These are phyloP conservation scores for maize (Zea mays) DNA, from an alignment of 176 grass and related monocot species.

Conservation along the genomic window DNA sequence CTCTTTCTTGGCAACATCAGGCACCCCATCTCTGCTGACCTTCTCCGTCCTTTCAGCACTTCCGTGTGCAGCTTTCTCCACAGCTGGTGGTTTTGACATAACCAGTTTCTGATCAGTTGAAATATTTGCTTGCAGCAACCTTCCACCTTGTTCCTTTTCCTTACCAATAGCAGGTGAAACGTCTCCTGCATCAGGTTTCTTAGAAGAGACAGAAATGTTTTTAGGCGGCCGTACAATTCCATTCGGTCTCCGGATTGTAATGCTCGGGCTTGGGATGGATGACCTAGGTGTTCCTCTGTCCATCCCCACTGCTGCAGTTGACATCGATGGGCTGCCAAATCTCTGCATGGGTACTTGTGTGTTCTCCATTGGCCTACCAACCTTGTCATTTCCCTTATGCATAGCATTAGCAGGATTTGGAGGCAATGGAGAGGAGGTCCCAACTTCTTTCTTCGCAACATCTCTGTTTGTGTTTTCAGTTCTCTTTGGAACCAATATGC, in stretches of 20 bases:
- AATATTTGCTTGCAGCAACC: conserved; percentile 34
- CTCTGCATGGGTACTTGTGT: conserved; percentile 36
- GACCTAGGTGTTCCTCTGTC: conserved; percentile 54
- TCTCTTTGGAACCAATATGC: conserved; percentile 61
- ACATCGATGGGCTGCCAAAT: conserved; percentile 44
- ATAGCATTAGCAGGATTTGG: conserved; percentile 34
- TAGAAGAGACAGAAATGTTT: conserved; percentile 44
- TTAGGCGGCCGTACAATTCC: conserved; percentile 45
- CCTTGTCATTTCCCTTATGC: conserved; percentile 59
- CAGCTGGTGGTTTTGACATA: conserved; percentile 28
- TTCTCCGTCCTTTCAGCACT: conserved; percentile 61
- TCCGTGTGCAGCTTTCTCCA: conserved; percentile 60
- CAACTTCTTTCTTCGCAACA: conserved; percentile 42
- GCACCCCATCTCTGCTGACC: conserved; percentile 46
- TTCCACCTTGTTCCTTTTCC: conserved; percentile 47
- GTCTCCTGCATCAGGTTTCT: conserved; percentile 30
- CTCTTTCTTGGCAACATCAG: conserved; percentile 48
- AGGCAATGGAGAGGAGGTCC: conserved; percentile 33
- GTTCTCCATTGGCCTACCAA: conserved; percentile 41
- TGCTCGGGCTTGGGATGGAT: conserved; percentile 53
- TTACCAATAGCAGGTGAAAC: conserved; percentile 47
- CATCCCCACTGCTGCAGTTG: conserved; percentile 24
- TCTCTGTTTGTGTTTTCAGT: conserved; percentile 46
- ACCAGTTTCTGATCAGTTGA: conserved; percentile 44
- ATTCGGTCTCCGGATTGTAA: conserved; percentile 61